These are phyloP conservation scores for Haematococcus lacustris DNA, from an alignment of 139 green algal genomes.

Conservation along the genomic window DNA sequence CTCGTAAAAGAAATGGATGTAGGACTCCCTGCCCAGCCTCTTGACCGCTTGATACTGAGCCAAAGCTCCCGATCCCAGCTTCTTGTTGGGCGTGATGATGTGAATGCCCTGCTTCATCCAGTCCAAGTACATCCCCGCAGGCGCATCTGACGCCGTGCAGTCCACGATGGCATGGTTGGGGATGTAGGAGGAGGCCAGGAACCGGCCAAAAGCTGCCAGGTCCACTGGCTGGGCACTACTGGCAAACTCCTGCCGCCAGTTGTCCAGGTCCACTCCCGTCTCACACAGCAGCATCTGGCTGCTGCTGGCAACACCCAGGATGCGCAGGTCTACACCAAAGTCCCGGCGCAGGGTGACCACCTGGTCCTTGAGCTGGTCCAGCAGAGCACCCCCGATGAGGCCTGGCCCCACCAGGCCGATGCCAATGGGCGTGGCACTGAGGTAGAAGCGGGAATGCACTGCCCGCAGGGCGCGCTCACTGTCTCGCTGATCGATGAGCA, in stretches of 20 bases:
- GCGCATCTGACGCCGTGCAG: conserved; percentile 77
- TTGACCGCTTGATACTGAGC: conserved; percentile 22
- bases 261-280: conserved; percentile 68
- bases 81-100: conserved; percentile 94
- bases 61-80: conserved; percentile 59
- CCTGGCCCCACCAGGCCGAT: conserved; percentile 87
- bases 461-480: conserved; percentile 66
- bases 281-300: conserved; percentile 73
- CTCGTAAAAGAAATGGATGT: conserved; percentile 37
- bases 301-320: conserved; percentile 71
- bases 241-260: conserved; percentile 67
- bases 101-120: conserved; percentile 77
- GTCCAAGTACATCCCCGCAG: conserved; percentile 56
- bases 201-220: neutral
- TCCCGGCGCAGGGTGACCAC: conserved; percentile 53
- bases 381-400: conserved; percentile 82
- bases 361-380: conserved; percentile 82
- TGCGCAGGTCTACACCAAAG: conserved; percentile 80
- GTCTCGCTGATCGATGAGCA: conserved; percentile 77
- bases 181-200: conserved; percentile 61
- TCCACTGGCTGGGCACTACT: neutral
- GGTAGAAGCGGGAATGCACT: conserved; percentile 93
- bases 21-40: conserved; percentile 8
- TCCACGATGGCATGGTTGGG: conserved; percentile 92
- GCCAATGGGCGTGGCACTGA: conserved; percentile 76